phyloP scores from a whole-genome alignment of 371 early-diverging fungal genomes.

The Mucor lusitanicus region DNA sequence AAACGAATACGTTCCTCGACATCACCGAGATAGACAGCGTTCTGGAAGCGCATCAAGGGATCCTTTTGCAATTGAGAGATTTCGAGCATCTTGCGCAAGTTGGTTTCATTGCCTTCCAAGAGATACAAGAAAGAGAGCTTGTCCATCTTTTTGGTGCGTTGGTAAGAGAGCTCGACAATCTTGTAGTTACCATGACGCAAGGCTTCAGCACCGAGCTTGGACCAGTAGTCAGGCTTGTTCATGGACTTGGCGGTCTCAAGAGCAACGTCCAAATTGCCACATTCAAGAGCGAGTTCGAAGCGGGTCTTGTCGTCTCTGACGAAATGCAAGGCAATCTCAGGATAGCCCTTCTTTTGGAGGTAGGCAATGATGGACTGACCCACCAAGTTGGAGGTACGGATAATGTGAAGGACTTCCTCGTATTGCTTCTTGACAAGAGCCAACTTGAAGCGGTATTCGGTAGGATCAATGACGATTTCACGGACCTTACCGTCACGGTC shows the following conservation, averaged over 20 bases:
- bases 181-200: constrained; percentile 88
- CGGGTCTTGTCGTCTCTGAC: constrained; percentile 94
- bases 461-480: constrained; percentile 90
- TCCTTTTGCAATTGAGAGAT: constrained; percentile 86
- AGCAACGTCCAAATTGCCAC: constrained; percentile 93
- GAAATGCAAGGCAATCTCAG: constrained; percentile 98
- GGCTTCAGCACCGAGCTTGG: constrained; percentile 83
- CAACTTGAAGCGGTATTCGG: constrained; percentile 97
- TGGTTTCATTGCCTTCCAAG: constrained; percentile 85
- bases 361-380: constrained; percentile 98
- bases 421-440: constrained; percentile 90
- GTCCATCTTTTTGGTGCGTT: constrained; percentile 87
- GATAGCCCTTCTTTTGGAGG: constrained; percentile 97
- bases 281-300: constrained; percentile 95
- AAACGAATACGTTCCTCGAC: constrained; percentile 82
- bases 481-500: constrained; percentile 88
- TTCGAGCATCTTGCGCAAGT: constrained; percentile 89
- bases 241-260: constrained; percentile 88
- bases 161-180: constrained; percentile 90
- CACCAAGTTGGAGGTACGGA: constrained; percentile 93
- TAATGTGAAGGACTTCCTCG: constrained; percentile 91
- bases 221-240: constrained; percentile 89
- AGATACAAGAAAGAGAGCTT: constrained; percentile 92
- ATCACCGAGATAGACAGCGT: constrained; percentile 86
- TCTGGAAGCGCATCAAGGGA: constrained; percentile 85